These are phyloP conservation scores for Patellifolia procumbens DNA, from an alignment of 179 eudicot species.

Conservation along the genomic window DNA sequence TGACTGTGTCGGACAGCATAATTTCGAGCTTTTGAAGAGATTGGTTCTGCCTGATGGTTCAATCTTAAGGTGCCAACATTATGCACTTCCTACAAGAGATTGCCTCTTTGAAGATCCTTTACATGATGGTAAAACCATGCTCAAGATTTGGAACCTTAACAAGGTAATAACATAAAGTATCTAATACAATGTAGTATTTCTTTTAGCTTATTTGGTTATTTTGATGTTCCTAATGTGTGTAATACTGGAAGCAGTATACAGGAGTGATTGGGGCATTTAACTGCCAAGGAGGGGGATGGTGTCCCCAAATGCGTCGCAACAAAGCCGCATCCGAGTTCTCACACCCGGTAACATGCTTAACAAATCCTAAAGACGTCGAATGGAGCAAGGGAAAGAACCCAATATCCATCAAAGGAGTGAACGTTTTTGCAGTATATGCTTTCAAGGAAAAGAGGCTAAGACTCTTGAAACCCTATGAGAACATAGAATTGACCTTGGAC, in stretches of 20 bases:
- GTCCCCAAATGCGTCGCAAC: conserved; percentile 57
- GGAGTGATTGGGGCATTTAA: conserved; percentile 83
- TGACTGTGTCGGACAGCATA: conserved; percentile 75
- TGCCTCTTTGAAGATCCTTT: conserved; percentile 83
- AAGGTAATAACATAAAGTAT: conserved; percentile 37
- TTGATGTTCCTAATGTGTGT: neutral
- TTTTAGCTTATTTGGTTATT: neutral
- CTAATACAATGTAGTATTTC: neutral
- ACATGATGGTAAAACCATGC: conserved; percentile 80
- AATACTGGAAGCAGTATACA: conserved; percentile 38
- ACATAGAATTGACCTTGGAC: conserved; percentile 50
- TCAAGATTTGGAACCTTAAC: conserved; percentile 89
- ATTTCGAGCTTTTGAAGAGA: conserved; percentile 63
- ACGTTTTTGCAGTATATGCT: conserved; percentile 55
- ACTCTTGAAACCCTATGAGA: conserved; percentile 44
- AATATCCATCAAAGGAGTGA: conserved; percentile 36
- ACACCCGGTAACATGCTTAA: conserved; percentile 36
- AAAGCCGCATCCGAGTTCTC: conserved; percentile 62
- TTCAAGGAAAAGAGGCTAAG: conserved; percentile 55
- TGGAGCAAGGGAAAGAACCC: conserved; percentile 72
- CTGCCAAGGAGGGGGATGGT: conserved; percentile 93
- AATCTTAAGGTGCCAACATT: conserved; percentile 59
- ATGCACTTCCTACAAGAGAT: conserved; percentile 82
- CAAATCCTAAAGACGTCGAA: conserved; percentile 64
- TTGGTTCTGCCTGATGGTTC: conserved; percentile 80